Conservation (phyloP, 495 filamentous ascomycete genomes). For the Aspergillus baeticus region DNA sequence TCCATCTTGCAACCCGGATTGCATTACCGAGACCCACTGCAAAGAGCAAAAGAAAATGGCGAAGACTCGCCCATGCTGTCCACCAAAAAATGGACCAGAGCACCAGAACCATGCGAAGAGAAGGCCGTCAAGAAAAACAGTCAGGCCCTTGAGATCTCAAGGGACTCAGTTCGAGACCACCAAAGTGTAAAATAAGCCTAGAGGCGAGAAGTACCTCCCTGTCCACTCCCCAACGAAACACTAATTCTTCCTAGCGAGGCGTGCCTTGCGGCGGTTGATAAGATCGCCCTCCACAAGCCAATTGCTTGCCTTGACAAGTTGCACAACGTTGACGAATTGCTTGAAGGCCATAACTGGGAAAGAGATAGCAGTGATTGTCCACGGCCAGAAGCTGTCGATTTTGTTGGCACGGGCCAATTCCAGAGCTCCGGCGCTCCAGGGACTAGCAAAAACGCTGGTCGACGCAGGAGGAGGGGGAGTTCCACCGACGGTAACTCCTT, state of each 20-base stretch:
- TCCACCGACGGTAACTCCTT: constrained; percentile 34
- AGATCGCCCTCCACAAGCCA: constrained; percentile 89
- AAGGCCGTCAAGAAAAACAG: constrained; percentile 7
- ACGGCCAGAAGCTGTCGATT: constrained; percentile 80
- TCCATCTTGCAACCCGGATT: constrained; percentile 1
- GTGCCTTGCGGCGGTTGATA: constrained; percentile 31
- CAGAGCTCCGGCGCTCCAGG: constrained; percentile 86
- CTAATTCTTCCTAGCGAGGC: constrained; percentile 29
- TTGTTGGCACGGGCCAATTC: constrained; percentile 92
- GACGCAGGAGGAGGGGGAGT: constrained; percentile 53
- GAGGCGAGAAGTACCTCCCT: background rate
- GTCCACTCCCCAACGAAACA: background rate
- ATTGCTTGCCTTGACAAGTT: constrained; percentile 88
- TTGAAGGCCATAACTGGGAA: constrained; percentile 86
- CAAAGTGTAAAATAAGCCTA: background rate
- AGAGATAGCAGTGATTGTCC: constrained; percentile 80
- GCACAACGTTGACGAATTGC: constrained; percentile 90
- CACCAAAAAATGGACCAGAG: constrained; percentile 34
- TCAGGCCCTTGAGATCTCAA: background rate
- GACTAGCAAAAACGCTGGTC: constrained; percentile 70
- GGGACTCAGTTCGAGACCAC: background rate
- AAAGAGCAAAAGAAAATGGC: constrained; percentile 6
- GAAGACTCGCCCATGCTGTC: constrained; percentile 19
- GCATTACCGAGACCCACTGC: background rate
- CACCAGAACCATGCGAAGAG: constrained; percentile 41